Percentiles rank a stretch among this genome's conserved stretches.
Conservation (phyloP, 345 rosid genomes). For the Lagerstroemia speciosa region DNA sequence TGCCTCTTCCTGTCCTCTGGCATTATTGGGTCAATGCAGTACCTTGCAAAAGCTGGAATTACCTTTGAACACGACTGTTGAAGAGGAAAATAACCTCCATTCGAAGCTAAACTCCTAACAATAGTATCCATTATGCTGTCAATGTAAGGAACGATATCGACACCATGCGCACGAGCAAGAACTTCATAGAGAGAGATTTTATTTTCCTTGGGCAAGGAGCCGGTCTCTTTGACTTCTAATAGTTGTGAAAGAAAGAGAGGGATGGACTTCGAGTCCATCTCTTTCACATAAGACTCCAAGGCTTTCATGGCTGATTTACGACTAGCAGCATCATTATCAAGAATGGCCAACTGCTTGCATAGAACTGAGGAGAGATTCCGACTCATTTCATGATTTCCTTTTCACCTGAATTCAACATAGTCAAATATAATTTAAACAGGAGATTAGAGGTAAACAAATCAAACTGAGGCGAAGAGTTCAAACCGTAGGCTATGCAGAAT, state of each 20-base stretch:
- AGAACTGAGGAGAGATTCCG: slow-evolving; percentile 47
- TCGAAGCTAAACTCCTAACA: slow-evolving; percentile 69
- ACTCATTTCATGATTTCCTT: slow-evolving; percentile 3
- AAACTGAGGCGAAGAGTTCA: not conserved
- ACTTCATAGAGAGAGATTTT: slow-evolving; percentile 83
- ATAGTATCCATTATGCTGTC: slow-evolving; percentile 74
- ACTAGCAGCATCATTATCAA: slow-evolving; percentile 68
- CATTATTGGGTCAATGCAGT: slow-evolving; percentile 67
- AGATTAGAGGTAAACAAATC: not conserved
- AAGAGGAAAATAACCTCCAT: slow-evolving; percentile 86
- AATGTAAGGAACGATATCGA: slow-evolving; percentile 72
- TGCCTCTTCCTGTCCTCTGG: slow-evolving; percentile 58
- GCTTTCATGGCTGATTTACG: slow-evolving; percentile 78
- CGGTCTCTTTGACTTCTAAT: slow-evolving; percentile 76
- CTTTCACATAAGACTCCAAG: slow-evolving; percentile 67
- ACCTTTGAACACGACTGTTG: slow-evolving; percentile 97
- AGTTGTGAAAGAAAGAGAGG: slow-evolving; percentile 76
- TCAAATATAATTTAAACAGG: not conserved
- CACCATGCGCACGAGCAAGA: slow-evolving; percentile 92
- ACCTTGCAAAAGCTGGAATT: slow-evolving; percentile 79
- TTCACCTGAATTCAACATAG: slow-evolving; percentile 3
- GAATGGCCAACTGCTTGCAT: slow-evolving; percentile 60
- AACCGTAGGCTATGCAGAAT: not conserved
- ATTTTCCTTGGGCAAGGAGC: slow-evolving; percentile 66
- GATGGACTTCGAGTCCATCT: slow-evolving; percentile 68